These are phyloP conservation scores for Xanthoceras sorbifolium DNA, from an alignment of 345 rosid genomes.

Conservation along the genomic window DNA sequence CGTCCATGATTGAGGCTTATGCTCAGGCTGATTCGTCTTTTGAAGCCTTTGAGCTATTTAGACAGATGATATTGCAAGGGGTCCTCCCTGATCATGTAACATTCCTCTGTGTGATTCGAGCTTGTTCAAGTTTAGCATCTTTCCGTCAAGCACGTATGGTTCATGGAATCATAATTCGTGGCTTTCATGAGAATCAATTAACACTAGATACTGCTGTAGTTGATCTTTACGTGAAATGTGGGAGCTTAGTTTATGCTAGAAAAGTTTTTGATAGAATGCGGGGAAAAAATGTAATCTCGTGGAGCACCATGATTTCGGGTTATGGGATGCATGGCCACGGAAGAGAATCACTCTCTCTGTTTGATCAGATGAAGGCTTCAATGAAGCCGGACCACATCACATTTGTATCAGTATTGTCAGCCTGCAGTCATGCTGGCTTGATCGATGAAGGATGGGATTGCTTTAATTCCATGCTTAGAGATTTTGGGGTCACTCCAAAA, in stretches of 20 bases:
- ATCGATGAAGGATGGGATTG: conserved; percentile 49
- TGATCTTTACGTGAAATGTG: conserved; percentile 51
- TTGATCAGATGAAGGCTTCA: conserved; percentile 44
- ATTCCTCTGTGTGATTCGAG: conserved; percentile 33
- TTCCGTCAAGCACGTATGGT: conserved; percentile 21
- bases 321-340: conserved; percentile 54
- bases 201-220: conserved; percentile 32
- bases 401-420: conserved; percentile 47
- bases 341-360: conserved; percentile 39
- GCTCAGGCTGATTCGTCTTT: conserved; percentile 29
- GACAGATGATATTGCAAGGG: conserved; percentile 16
- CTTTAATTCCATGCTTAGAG: conserved; percentile 47
- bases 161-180: conserved; percentile 25
- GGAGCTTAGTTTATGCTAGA: conserved; percentile 42
- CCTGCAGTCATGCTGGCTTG: conserved; percentile 59
- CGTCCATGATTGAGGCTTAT: conserved; percentile 39
- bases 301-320: conserved; percentile 60
- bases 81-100: conserved; percentile 33
- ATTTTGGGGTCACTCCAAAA: conserved; percentile 39
- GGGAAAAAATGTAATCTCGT: conserved; percentile 42
- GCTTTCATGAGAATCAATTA: conserved; percentile 15
- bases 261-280: conserved; percentile 43
- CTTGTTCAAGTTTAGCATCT: conserved; percentile 33
- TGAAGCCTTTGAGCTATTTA: conserved; percentile 30
- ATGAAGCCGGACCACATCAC: conserved; percentile 49